These are phyloP conservation scores for Clonostachys solani DNA, from an alignment of 2,329 filamentous ascomycete genomes.

Conservation along the genomic window DNA sequence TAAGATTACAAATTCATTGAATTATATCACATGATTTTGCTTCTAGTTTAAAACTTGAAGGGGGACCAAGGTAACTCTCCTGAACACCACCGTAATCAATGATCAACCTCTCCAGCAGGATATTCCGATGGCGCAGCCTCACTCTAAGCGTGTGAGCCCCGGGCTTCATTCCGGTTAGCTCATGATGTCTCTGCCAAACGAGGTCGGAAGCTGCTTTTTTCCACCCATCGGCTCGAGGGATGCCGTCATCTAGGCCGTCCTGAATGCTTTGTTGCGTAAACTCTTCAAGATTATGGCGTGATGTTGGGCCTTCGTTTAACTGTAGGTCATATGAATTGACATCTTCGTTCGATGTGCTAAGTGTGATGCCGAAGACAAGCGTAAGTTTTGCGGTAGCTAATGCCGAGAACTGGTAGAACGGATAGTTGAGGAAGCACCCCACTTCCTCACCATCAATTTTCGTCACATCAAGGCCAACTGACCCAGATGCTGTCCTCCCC, in stretches of 20 bases:
- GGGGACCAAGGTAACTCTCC: conserved; percentile 47
- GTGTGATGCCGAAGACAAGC: neutral
- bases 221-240: conserved; percentile 17
- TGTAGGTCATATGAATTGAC: conserved; percentile 12
- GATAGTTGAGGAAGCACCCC: no score
- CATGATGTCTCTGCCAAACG: neutral
- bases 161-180: neutral
- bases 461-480: neutral
- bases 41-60: conserved; percentile 35
- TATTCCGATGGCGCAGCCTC: conserved; percentile 27
- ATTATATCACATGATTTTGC: no score
- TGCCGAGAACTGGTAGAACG: neutral
- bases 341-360: conserved; percentile 2
- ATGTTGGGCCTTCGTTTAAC: neutral
- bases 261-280: conserved; percentile 9
- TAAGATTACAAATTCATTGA: no score
- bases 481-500: neutral
- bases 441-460: neutral
- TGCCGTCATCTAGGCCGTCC: conserved; percentile 12
- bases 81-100: conserved; percentile 47
- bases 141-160: neutral
- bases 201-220: conserved; percentile 12
- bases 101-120: conserved; percentile 49
- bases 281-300: conserved; percentile 4
- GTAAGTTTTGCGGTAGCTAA: neutral